Evolutionary conservation across 495 filamentous ascomycete species (phyloP).

Genomic region (Annulohypoxylon maeteangense): DNA sequence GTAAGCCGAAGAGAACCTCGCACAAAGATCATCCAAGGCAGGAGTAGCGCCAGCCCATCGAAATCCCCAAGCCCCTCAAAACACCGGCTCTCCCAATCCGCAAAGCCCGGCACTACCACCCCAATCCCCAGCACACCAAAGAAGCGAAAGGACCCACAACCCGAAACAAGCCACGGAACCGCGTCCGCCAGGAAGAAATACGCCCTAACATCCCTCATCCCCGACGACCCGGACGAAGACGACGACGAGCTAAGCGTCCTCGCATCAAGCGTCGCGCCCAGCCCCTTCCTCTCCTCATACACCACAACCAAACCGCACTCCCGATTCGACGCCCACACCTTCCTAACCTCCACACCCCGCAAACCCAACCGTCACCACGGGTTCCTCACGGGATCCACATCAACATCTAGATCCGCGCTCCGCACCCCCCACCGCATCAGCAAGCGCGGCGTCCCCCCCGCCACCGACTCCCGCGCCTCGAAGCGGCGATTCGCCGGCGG

Average conservation of each 20-base stretch:
- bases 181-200: constrained; percentile 33
- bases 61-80: background rate
- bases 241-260: constrained; percentile 44
- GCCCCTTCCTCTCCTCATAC: constrained; percentile 16
- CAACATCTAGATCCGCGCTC: background rate
- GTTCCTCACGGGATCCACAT: background rate
- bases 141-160: constrained; percentile 17
- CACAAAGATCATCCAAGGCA: background rate
- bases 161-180: constrained; percentile 6
- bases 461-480: constrained; percentile 34
- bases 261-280: constrained; percentile 30
- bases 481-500: constrained; percentile 6
- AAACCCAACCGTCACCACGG: constrained; percentile 20
- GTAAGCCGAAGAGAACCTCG: background rate
- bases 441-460: constrained; percentile 27
- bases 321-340: background rate
- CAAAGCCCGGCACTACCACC: background rate
- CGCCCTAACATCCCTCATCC: constrained; percentile 39
- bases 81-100: background rate
- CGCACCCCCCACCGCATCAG: constrained; percentile 13
- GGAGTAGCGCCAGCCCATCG: background rate
- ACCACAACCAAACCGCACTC: background rate
- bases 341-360: constrained; percentile 17
- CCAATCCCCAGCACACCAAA: constrained; percentile 39
- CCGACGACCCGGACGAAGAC: constrained; percentile 37